phyloP scores from a whole-genome alignment of 2,329 filamentous ascomycete species.

The Exophiala alcalophila region DNA sequence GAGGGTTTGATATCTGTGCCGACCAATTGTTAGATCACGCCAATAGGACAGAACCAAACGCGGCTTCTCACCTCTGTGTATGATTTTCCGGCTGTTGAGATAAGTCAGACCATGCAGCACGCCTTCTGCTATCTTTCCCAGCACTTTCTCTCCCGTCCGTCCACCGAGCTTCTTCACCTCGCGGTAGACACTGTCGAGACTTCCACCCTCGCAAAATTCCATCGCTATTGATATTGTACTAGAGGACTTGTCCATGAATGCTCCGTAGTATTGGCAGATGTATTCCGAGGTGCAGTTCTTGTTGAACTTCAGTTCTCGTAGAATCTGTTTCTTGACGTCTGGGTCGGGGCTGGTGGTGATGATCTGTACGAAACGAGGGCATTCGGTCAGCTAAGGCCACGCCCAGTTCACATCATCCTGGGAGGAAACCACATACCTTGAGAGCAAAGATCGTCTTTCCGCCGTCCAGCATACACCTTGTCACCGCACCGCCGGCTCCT shows the following conservation, averaged over 20 bases:
- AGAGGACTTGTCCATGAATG: conserved; percentile 92
- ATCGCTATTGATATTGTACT: conserved; percentile 98
- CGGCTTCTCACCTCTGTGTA: conserved; percentile 67
- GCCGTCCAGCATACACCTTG: conserved; percentile 80
- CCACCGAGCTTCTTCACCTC: conserved; percentile 95
- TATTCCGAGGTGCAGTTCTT: conserved; percentile 94
- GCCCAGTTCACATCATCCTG: not conserved
- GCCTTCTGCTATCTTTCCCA: conserved; percentile 94
- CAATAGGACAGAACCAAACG: conserved; percentile 1
- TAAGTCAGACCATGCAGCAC: conserved; percentile 93
- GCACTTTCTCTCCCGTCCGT: conserved; percentile 91
- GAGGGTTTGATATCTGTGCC: conserved; percentile 94
- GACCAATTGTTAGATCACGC: conserved; percentile 25
- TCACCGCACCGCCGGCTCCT: conserved; percentile 93
- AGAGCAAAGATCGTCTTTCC: conserved; percentile 94
- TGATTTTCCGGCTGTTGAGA: conserved; percentile 92
- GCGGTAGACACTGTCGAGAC: conserved; percentile 92
- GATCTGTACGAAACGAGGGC: conserved; percentile 55
- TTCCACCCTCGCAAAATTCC: conserved; percentile 98
- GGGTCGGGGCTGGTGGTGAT: conserved; percentile 98
- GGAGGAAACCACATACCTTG: conserved; percentile 61
- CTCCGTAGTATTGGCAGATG: conserved; percentile 96
- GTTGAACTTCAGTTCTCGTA: conserved; percentile 95
- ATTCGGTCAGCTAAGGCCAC: not conserved
- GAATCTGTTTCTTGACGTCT: conserved; percentile 96